Percentiles rank a stretch among this genome's conserved stretches.
phyloP scores from a whole-genome alignment of 805 yeast species.

The Candida berthetii region DNA sequence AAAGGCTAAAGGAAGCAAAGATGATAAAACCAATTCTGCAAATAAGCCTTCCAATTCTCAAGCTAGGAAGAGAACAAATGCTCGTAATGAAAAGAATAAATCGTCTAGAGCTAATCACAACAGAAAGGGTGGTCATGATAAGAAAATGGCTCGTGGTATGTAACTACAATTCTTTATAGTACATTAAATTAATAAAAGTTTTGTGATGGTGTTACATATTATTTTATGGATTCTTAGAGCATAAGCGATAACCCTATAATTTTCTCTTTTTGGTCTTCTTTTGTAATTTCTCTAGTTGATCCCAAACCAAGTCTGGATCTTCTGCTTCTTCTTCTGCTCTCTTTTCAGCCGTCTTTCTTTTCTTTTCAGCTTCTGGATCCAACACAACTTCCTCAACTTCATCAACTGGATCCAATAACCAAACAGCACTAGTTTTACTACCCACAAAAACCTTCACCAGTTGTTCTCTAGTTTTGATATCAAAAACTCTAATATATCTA shows the following conservation, averaged over 20 bases:
- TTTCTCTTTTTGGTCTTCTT: conserved; percentile 14
- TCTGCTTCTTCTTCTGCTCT: conserved; percentile 23
- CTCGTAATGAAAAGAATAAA: conserved; percentile 49
- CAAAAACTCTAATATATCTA: conserved; percentile 76
- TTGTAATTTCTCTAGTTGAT: conserved; percentile 20
- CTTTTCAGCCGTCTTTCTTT: conserved; percentile 27
- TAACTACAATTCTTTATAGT: background rate
- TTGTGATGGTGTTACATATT: too few species aligned
- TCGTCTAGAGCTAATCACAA: conserved; percentile 57
- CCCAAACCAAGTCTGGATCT: conserved; percentile 32
- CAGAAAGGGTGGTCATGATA: conserved; percentile 56
- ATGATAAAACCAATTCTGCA: conserved; percentile 4
- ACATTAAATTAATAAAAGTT: too few species aligned
- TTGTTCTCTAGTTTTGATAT: conserved; percentile 49
- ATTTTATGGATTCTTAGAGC: too few species aligned
- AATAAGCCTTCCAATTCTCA: conserved; percentile 2
- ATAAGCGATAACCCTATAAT: conserved; percentile 1
- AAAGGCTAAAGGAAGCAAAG: conserved; percentile 4
- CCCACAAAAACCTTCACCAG: conserved; percentile 71
- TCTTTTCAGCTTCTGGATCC: conserved; percentile 21
- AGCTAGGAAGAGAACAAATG: conserved; percentile 25
- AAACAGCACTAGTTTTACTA: conserved; percentile 53
- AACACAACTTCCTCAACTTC: conserved; percentile 28
- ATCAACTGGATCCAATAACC: conserved; percentile 43
- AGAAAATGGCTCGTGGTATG: conserved; percentile 31